A percentile compares a stretch with the other conserved stretches of the same genome.
These are phyloP conservation scores for Penicillium thymicola DNA, from an alignment of 2,329 filamentous ascomycete species.

Conservation along the genomic window DNA sequence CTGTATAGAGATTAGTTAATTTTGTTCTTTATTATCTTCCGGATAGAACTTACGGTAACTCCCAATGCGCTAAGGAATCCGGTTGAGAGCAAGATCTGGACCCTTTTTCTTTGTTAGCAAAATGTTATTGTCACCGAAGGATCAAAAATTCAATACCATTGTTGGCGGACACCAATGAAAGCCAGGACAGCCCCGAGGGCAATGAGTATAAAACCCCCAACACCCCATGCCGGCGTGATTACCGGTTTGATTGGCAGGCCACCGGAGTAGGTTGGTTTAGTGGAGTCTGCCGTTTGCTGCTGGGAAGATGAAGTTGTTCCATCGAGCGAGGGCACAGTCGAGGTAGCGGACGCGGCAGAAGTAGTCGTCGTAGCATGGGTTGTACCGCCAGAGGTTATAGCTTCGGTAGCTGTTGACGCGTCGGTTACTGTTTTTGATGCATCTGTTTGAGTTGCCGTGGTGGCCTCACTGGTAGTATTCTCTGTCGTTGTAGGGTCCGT, in stretches of 20 bases:
- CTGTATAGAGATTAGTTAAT: constrained; percentile 18
- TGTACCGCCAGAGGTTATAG: constrained; percentile 8
- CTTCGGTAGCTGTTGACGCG: constrained; percentile 8
- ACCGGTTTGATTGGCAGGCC: constrained; percentile 67
- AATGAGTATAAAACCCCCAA: constrained; percentile 75
- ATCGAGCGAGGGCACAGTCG: constrained; percentile 27
- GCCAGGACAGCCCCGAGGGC: constrained; percentile 67
- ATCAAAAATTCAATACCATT: constrained; percentile 46
- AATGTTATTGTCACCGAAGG: not conserved
- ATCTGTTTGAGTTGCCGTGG: constrained; percentile 10
- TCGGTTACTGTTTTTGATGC: constrained; percentile 14
- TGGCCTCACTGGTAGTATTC: not conserved
- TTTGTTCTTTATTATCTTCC: too few relatives aligned
- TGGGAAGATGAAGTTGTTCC: constrained; percentile 13
- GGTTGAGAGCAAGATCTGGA: constrained; percentile 77
- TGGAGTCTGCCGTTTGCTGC: constrained; percentile 12
- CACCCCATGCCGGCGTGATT: constrained; percentile 76
- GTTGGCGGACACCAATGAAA: constrained; percentile 78
- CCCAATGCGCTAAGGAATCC: constrained; percentile 70
- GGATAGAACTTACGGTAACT: constrained; percentile 54
- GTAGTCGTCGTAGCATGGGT: constrained; percentile 10
- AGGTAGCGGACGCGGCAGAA: constrained; percentile 15
- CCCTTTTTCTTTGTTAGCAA: constrained; percentile 31
- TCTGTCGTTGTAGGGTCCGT: constrained; percentile 4
- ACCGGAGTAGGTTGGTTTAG: constrained; percentile 25